Conservation (phyloP, 352 stramenopile species). For the Globisporangium emineosum region DNA sequence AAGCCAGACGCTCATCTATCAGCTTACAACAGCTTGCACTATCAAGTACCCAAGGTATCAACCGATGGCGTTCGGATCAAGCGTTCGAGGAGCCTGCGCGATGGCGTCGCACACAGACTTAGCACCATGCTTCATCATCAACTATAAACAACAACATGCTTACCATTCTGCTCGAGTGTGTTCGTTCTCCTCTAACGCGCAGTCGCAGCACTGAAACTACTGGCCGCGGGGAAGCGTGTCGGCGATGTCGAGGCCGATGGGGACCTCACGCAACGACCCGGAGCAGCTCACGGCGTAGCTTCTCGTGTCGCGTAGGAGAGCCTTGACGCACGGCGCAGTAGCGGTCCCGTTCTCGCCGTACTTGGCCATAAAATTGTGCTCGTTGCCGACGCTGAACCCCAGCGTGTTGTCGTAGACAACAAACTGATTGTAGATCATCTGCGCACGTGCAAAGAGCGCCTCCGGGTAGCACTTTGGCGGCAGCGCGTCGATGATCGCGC, state of each 20-base stretch:
- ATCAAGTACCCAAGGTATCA: neutral
- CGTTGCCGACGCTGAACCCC: slow-evolving; percentile 45
- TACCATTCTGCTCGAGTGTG: slow-evolving; percentile 34
- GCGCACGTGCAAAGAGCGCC: slow-evolving; percentile 32
- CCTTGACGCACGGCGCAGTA: slow-evolving; percentile 44
- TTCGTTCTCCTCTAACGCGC: slow-evolving; percentile 36
- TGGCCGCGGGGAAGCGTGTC: slow-evolving; percentile 34
- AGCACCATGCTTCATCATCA: neutral
- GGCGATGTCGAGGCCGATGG: slow-evolving; percentile 46
- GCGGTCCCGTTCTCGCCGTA: slow-evolving; percentile 22
- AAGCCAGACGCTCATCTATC: neutral
- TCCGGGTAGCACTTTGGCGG: slow-evolving; percentile 49
- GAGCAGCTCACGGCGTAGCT: slow-evolving; percentile 36
- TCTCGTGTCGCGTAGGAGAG: slow-evolving; percentile 37
- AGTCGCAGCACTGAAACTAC: slow-evolving; percentile 49
- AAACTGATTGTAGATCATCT: slow-evolving; percentile 54
- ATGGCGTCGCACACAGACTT: neutral
- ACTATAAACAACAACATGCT: neutral
- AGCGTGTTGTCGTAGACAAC: slow-evolving; percentile 58
- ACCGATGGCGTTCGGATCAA: slow-evolving; percentile 13
- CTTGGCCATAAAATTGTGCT: slow-evolving; percentile 38
- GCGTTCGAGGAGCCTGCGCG: slow-evolving; percentile 5
- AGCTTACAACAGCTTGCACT: neutral
- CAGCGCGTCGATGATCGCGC: slow-evolving; percentile 19
- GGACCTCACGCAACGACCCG: slow-evolving; percentile 28